Base-by-base conservation (phyloP, 352 stramenopile species). In the Aphanomyces invadans region DNA sequence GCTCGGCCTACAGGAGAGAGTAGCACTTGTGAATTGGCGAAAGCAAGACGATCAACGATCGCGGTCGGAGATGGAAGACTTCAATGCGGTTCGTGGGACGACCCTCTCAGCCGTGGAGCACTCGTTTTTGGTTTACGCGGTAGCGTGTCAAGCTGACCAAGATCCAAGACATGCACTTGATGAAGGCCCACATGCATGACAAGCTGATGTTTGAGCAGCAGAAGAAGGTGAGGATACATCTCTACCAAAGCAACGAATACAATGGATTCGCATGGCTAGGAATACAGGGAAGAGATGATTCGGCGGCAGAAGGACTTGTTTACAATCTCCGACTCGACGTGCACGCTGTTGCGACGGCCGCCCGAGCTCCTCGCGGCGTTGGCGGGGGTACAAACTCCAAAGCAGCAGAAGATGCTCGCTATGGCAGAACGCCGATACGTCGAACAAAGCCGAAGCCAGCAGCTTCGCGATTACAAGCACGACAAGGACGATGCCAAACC, bases 391-490 rank as follows among this genome's bases (percentile, higher is more conserved):
- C 88, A 74, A 64, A 85, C 77, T 1, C 12, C 29, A 7, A 49
- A 48, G 12, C 77, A 89, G 45, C 74, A 74, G 38, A 74, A 71
- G 65, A 62, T 71, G 19, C 73, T 89, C 33, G 67, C 67, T 26
- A 62, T 65, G 23, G 73, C 84, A 46, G 80, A 92, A 67, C 74
- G 76, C 19, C 77, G 89, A 28, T 77, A 89, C 60, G 45, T 79
- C 4, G 75, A 87, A 17, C 81, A 89, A 59, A 82, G 88, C 72
- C 79, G 78, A 25, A 89, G 76, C 56, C 66, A 90, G 46, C 81
- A 92, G 67, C 64, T 90, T 12, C 64, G 87, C 4, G 80, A 90
- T 62, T 92, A 87, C 52, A 80, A 72, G 25, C 87, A 86, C 60
- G 80, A 90, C 61, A 81, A 80, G 38, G 75, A 79, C 38, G 72